phyloP scores from a whole-genome alignment of 495 filamentous ascomycete genomes.

The Aspergillus nidulans region DNA sequence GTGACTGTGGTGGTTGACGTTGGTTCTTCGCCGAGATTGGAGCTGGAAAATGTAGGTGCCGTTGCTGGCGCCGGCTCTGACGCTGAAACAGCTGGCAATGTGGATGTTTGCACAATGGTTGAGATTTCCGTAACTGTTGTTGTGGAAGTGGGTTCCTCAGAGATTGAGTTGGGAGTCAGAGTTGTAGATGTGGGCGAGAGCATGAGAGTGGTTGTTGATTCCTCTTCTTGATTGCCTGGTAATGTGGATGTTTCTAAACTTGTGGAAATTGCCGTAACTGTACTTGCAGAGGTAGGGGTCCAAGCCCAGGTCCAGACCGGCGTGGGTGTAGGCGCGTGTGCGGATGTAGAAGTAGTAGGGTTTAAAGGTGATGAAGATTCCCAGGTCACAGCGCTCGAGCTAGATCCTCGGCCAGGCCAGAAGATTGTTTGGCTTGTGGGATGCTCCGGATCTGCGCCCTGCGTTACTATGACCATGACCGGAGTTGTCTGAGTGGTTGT shows the following conservation, averaged over 20 bases:
- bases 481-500: not conserved
- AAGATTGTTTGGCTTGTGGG: not conserved
- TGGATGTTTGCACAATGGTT: conserved; percentile 1
- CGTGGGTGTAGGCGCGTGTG: not conserved
- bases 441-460: not conserved
- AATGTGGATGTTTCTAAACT: not conserved
- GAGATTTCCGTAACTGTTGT: not conserved
- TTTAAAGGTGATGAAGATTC: not conserved
- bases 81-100: not conserved
- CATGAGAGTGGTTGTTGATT: not conserved
- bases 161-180: not conserved
- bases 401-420: not conserved
- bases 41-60: not conserved
- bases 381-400: not conserved
- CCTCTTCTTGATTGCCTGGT: too few species aligned
- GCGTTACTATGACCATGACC: conserved; percentile 9
- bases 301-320: not conserved
- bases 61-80: not conserved
- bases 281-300: not conserved
- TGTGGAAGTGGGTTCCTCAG: not conserved
- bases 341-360: not conserved
- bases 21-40: not conserved
- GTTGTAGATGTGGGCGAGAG: not conserved
- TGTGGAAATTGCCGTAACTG: not conserved
- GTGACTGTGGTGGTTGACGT: conserved; percentile 1